Conservation (phyloP, 2,329 filamentous ascomycete species). For the Chrysosporium queenslandicum region DNA sequence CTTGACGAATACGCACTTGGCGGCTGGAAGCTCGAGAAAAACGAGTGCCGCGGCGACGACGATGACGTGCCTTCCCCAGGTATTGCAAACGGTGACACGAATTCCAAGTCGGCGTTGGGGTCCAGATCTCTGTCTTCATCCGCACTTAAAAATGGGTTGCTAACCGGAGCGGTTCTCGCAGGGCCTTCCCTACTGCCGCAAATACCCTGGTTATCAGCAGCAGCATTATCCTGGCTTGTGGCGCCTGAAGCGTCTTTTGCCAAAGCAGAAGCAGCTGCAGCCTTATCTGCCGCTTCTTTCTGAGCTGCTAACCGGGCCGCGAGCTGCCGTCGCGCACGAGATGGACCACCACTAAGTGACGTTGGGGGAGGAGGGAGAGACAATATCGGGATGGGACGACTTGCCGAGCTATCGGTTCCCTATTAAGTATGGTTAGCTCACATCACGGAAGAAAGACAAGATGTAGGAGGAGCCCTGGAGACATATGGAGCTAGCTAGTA, state of each 20-base stretch:
- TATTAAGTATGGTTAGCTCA: slow-evolving; percentile 3
- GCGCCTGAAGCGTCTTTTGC: slow-evolving; percentile 23
- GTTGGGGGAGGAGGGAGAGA: slow-evolving; percentile 51
- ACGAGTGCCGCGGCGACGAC: slow-evolving; percentile 28
- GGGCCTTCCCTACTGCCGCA: not conserved
- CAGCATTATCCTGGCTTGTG: slow-evolving; percentile 7
- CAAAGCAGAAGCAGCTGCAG: slow-evolving; percentile 28
- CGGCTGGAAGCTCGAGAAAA: slow-evolving; percentile 31
- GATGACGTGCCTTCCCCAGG: slow-evolving; percentile 7
- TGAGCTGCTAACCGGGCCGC: slow-evolving; percentile 75
- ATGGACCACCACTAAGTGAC: slow-evolving; percentile 75
- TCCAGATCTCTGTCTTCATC: slow-evolving; percentile 4
- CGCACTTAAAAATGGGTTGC: slow-evolving; percentile 6
- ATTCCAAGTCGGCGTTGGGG: slow-evolving; percentile 8
- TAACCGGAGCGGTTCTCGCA: not conserved
- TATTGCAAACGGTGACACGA: slow-evolving; percentile 5
- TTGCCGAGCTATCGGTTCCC: slow-evolving; percentile 3
- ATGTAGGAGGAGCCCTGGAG: not conserved
- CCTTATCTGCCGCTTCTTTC: slow-evolving; percentile 50
- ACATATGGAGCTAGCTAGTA: not conserved
- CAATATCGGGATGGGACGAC: slow-evolving; percentile 36
- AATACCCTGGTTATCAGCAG: not conserved
- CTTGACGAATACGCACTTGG: slow-evolving; percentile 31
- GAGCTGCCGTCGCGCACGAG: slow-evolving; percentile 76
- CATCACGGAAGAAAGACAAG: not conserved